phyloP scores from a whole-genome alignment of 2,329 filamentous ascomycete species.

The Scedosporium aurantiacum region DNA sequence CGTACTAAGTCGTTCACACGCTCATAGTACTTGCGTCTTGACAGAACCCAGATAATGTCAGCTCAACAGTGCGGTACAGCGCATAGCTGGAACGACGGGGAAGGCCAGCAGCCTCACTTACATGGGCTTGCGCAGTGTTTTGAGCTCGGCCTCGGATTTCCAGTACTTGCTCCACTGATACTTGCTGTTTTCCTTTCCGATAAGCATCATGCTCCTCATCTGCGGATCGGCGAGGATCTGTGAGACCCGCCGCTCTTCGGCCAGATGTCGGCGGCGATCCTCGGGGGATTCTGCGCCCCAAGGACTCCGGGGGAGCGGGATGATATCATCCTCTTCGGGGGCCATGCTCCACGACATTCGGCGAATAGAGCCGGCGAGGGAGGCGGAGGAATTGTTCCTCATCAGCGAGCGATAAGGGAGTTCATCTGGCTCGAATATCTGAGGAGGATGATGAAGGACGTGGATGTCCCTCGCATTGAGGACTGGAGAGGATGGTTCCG shows the following conservation, averaged over 20 bases:
- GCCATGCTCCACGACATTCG: background rate
- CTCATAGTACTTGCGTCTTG: slow-evolving; percentile 72
- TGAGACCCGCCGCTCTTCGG: slow-evolving; percentile 48
- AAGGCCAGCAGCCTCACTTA: slow-evolving; percentile 19
- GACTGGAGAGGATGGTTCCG: background rate
- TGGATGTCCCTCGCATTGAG: background rate
- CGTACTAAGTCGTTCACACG: slow-evolving; percentile 80
- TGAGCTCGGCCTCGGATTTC: slow-evolving; percentile 67
- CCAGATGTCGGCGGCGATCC: slow-evolving; percentile 30
- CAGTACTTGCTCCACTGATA: slow-evolving; percentile 84
- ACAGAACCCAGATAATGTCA: background rate
- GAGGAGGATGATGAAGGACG: background rate
- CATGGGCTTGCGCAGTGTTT: slow-evolving; percentile 60
- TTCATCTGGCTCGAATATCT: background rate
- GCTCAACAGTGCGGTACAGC: background rate
- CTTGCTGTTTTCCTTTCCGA: slow-evolving; percentile 76
- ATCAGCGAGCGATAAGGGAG: slow-evolving; percentile 24
- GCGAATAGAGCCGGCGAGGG: slow-evolving; percentile 2
- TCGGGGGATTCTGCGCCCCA: slow-evolving; percentile 25
- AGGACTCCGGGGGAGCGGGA: slow-evolving; percentile 8
- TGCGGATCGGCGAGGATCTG: slow-evolving; percentile 55
- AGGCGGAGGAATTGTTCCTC: slow-evolving; percentile 26
- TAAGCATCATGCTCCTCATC: slow-evolving; percentile 74
- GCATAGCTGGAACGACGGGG: background rate
- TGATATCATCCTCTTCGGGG: slow-evolving; percentile 11